phyloP scores from a whole-genome alignment of 148 eudicot genomes.

The Cornus kousa region DNA sequence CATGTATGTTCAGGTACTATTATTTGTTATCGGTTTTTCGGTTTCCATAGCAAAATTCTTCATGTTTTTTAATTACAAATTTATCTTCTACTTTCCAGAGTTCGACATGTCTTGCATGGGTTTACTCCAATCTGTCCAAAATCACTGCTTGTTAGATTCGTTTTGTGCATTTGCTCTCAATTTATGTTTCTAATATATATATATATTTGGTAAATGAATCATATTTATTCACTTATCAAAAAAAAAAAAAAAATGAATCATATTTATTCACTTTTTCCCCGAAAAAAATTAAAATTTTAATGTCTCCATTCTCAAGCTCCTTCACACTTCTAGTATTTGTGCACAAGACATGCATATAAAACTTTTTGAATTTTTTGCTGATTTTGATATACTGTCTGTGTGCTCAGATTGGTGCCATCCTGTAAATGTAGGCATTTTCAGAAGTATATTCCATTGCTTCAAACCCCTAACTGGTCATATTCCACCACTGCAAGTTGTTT shows the following conservation, averaged over 20 bases:
- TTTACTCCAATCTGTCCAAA: too few species aligned
- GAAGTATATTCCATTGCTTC: slow-evolving; percentile 7
- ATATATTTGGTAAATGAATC: too few species aligned
- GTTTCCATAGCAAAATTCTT: neutral
- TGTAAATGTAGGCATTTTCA: slow-evolving; percentile 14
- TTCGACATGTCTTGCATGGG: too few species aligned
- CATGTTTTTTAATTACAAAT: too few species aligned
- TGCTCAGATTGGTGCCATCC: slow-evolving; percentile 14
- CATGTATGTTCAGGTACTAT: neutral
- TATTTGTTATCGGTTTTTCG: neutral
- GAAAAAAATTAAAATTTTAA: too few species aligned
- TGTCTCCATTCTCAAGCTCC: neutral
- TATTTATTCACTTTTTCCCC: neutral
- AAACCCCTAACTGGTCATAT: slow-evolving; percentile 20
- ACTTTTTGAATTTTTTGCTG: neutral
- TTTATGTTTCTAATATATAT: too few species aligned
- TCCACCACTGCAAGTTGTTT: slow-evolving; percentile 28
- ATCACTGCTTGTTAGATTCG: too few species aligned
- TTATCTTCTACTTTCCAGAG: too few species aligned
- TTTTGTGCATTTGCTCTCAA: neutral
- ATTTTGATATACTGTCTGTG: neutral
- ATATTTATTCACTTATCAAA: too few species aligned
- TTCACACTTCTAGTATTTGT: neutral
- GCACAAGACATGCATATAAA: neutral
- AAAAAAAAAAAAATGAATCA: too few species aligned